Conservation (phyloP, 2,329 filamentous ascomycete species). For the Neofusicoccum sp. region DNA sequence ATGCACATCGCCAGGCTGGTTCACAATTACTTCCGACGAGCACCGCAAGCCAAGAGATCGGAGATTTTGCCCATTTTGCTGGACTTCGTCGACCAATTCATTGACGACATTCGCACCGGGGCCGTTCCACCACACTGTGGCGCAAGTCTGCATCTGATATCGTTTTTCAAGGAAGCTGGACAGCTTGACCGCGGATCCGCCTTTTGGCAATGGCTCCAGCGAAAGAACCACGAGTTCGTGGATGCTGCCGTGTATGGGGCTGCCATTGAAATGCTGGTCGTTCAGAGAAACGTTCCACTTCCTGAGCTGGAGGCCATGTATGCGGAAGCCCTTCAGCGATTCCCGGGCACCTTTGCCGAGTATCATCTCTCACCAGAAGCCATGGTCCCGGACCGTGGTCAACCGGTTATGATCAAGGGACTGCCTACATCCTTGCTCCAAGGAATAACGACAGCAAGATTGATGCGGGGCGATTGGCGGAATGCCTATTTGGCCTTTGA, state of each 20-base stretch:
- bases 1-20: background rate
- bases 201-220: conserved; percentile 51
- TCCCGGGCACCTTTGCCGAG: conserved; percentile 46
- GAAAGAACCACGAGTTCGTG: conserved; percentile 42
- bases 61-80: background rate
- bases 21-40: background rate
- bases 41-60: background rate
- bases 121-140: conserved; percentile 35
- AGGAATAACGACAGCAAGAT: conserved; percentile 48
- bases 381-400: conserved; percentile 44
- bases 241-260: conserved; percentile 47
- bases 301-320: conserved; percentile 48
- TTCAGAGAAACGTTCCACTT: conserved; percentile 38
- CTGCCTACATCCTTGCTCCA: conserved; percentile 46
- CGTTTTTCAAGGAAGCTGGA: conserved; percentile 46
- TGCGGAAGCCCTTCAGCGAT: conserved; percentile 44
- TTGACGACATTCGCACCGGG: conserved; percentile 37
- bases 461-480: conserved; percentile 46
- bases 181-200: conserved; percentile 37
- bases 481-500: conserved; percentile 52
- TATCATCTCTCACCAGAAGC: conserved; percentile 50
- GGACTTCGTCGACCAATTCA: background rate
- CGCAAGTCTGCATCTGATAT: conserved; percentile 47
- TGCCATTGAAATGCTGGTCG: conserved; percentile 50
- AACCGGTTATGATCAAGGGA: conserved; percentile 31